Percentiles rank a stretch among this genome's conserved stretches.
Evolutionary conservation across 2,329 filamentous ascomycete genomes (phyloP).

Genomic region (Cercospora zeae-maydis): DNA sequence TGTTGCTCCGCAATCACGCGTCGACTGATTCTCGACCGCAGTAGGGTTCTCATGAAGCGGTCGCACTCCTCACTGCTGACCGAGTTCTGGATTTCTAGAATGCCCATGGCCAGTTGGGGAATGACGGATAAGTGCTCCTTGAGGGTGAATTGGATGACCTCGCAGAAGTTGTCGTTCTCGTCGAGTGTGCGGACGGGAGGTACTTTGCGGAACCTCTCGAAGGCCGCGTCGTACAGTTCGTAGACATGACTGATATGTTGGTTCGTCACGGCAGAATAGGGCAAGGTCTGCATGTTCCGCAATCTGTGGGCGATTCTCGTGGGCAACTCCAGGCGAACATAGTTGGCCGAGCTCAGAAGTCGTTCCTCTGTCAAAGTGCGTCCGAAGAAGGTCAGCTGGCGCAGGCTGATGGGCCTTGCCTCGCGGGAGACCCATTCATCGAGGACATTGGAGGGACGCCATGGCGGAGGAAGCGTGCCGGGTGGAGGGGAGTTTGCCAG

Average conservation of each 20-base stretch:
- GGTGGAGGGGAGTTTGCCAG: conserved; percentile 7
- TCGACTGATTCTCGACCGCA: conserved; percentile 88
- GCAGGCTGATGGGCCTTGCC: conserved; percentile 89
- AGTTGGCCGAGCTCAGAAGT: conserved; percentile 91
- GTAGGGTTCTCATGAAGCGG: conserved; percentile 88
- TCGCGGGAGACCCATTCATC: conserved; percentile 86
- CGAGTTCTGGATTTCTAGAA: conserved; percentile 80
- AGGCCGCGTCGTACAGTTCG: conserved; percentile 94
- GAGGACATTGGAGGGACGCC: conserved; percentile 56
- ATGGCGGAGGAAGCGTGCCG: conserved; percentile 47
- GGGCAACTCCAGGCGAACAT: conserved; percentile 90
- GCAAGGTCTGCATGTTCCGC: conserved; percentile 93
- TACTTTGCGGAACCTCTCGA: conserved; percentile 81
- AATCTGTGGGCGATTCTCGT: conserved; percentile 87
- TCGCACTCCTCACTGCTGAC: conserved; percentile 81
- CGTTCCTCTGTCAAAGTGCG: conserved; percentile 86
- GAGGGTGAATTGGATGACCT: conserved; percentile 72
- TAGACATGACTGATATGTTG: conserved; percentile 91
- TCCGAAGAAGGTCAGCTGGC: conserved; percentile 96
- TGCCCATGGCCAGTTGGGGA: conserved; percentile 88
- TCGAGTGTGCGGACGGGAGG: conserved; percentile 79
- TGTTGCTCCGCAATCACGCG: conserved; percentile 98
- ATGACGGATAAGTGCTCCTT: conserved; percentile 90
- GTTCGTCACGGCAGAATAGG: conserved; percentile 95
- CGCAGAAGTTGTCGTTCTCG: conserved; percentile 85